phyloP scores from a whole-genome alignment of 164 flowering plant genomes.

The Berberis thunbergii region DNA sequence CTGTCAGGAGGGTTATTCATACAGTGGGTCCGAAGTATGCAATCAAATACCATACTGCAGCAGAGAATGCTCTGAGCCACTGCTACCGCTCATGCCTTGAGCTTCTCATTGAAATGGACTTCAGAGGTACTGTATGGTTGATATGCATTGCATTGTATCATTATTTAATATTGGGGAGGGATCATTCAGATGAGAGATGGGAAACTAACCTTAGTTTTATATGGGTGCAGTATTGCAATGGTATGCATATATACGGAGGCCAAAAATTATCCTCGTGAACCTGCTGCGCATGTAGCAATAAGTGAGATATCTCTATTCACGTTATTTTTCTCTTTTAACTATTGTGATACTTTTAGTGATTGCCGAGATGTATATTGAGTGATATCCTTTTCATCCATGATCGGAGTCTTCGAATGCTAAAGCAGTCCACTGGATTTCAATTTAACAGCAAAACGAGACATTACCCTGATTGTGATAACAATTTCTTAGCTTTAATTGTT shows the following conservation, averaged over 20 bases:
- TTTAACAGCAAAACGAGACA: too few relatives aligned
- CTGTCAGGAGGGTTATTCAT: slow-evolving; percentile 85
- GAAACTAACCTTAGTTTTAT: slow-evolving; percentile 8
- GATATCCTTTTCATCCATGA: too few relatives aligned
- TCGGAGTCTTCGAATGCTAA: too few relatives aligned
- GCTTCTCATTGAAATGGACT: slow-evolving; percentile 94
- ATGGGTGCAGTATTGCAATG: slow-evolving; percentile 81
- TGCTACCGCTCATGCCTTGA: slow-evolving; percentile 99
- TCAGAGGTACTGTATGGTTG: slow-evolving; percentile 34
- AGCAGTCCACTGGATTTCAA: too few relatives aligned
- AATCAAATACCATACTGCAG: slow-evolving; percentile 97
- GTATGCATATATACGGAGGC: slow-evolving; percentile 95
- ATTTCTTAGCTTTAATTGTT: too few relatives aligned
- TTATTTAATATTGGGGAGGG: not conserved
- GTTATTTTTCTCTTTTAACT: not conserved
- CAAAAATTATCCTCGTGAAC: slow-evolving; percentile 97
- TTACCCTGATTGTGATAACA: too few relatives aligned
- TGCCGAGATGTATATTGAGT: too few relatives aligned
- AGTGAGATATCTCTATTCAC: slow-evolving; percentile 46
- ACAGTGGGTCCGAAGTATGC: slow-evolving; percentile 99
- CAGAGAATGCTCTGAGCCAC: slow-evolving; percentile 96
- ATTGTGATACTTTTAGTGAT: too few relatives aligned
- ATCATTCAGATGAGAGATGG: not conserved
- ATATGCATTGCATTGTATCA: not conserved
- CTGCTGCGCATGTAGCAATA: slow-evolving; percentile 99